Evolutionary conservation across 2,329 filamentous ascomycete genomes (phyloP).

Genomic region (Aspergillus terreus): DNA sequence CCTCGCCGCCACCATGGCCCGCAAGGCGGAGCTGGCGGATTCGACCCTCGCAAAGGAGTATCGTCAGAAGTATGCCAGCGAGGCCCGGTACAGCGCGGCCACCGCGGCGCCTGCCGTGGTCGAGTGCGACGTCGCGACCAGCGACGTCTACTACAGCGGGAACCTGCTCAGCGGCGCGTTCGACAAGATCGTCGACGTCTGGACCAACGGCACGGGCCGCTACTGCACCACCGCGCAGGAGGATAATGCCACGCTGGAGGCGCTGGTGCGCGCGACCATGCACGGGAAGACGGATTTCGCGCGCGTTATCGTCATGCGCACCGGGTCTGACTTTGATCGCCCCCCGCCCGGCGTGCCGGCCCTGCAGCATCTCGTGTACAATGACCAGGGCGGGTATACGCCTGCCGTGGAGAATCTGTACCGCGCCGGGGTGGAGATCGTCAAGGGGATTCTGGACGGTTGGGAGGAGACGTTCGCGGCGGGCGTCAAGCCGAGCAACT

Average conservation of each 20-base stretch:
- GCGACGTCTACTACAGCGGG: slow-evolving; percentile 69
- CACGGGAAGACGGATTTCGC: slow-evolving; percentile 61
- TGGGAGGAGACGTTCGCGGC: slow-evolving; percentile 59
- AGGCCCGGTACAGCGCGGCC: slow-evolving; percentile 23
- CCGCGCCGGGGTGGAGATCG: slow-evolving; percentile 61
- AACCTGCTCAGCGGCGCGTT: slow-evolving; percentile 59
- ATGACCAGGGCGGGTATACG: slow-evolving; percentile 61
- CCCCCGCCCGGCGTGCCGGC: slow-evolving; percentile 57
- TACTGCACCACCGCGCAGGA: slow-evolving; percentile 73
- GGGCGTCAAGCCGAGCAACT: slow-evolving; percentile 60
- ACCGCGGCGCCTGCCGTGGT: slow-evolving; percentile 53
- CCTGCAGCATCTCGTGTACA: slow-evolving; percentile 57
- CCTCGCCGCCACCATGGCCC: slow-evolving; percentile 50
- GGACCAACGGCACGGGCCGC: slow-evolving; percentile 64
- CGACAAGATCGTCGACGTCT: slow-evolving; percentile 59
- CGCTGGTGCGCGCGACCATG: slow-evolving; percentile 57
- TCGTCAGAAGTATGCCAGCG: slow-evolving; percentile 30
- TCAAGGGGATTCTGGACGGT: slow-evolving; percentile 57
- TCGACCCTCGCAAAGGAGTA: slow-evolving; percentile 49
- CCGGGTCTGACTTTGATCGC: slow-evolving; percentile 68
- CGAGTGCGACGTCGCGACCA: slow-evolving; percentile 65
- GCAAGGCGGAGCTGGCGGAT: slow-evolving; percentile 52
- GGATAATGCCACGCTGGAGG: slow-evolving; percentile 67
- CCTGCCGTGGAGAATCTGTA: slow-evolving; percentile 65
- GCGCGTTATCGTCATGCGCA: slow-evolving; percentile 65